Percentiles rank a stretch among this genome's conserved stretches.
Evolutionary conservation across 495 filamentous ascomycete species (phyloP).

Genomic region (Lasiosphaeria miniovina): DNA sequence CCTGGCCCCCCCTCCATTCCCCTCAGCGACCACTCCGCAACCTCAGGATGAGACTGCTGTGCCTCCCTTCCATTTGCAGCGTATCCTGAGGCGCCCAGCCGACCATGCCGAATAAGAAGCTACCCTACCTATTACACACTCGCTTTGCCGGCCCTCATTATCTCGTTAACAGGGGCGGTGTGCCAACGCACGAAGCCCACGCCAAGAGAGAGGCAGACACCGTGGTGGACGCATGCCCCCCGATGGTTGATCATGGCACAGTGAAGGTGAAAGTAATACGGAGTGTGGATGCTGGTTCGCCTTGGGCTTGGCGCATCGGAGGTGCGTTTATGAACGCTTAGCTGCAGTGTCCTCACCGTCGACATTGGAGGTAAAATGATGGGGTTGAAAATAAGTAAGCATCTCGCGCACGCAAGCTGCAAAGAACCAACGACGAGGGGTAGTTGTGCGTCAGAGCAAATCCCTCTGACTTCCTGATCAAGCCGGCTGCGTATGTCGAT

Average conservation of each 20-base stretch:
- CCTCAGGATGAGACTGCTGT: not conserved
- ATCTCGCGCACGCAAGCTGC: conserved; percentile 9
- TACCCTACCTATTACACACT: not conserved
- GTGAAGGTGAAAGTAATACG: not conserved
- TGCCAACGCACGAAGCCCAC: not conserved
- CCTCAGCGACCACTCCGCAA: not conserved
- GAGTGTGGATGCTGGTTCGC: not conserved
- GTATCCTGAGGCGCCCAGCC: not conserved
- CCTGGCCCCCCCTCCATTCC: not conserved
- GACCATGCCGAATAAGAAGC: not conserved
- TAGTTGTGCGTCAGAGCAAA: conserved; percentile 8
- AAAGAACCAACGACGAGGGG: not conserved
- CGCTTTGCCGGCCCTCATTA: not conserved
- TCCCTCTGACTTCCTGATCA: conserved; percentile 16
- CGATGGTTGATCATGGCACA: not conserved
- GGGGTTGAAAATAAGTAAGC: not conserved
- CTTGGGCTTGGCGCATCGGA: not conserved
- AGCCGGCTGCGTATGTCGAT: conserved; percentile 14
- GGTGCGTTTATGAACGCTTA: not conserved
- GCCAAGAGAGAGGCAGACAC: conserved; percentile 1
- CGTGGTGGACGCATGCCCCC: not conserved
- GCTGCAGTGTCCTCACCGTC: not conserved
- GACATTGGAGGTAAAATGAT: not conserved
- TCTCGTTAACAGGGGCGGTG: not conserved
- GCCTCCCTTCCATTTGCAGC: not conserved